Conservation (phyloP, 768 basidiomycete genomes). For the Austroboletus eburneus region DNA sequence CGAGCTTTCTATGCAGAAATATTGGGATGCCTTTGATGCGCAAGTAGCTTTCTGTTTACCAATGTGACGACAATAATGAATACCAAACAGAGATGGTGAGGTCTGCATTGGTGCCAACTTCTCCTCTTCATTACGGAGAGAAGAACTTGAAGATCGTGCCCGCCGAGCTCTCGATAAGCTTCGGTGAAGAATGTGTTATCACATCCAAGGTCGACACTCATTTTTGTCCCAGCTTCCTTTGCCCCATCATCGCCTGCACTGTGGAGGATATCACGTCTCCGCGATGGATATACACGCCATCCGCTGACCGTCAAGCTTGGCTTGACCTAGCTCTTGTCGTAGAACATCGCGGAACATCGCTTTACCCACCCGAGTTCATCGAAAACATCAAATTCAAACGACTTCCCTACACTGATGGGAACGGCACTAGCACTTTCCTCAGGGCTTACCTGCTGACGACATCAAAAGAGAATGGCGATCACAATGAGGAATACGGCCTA, state of each 20-base stretch:
- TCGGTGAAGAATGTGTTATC: conserved; percentile 4
- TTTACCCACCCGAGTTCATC: conserved; percentile 17
- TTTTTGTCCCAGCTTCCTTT: conserved; percentile 9
- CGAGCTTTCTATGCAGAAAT: conserved; percentile 10
- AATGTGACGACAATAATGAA: neutral
- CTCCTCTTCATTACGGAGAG: conserved; percentile 4
- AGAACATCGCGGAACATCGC: conserved; percentile 11
- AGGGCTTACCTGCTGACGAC: conserved; percentile 12
- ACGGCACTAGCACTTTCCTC: conserved; percentile 1
- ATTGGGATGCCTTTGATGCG: conserved; percentile 11
- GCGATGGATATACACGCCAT: conserved; percentile 21
- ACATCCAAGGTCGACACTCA: neutral
- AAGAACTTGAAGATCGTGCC: conserved; percentile 7
- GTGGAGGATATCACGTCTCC: conserved; percentile 11
- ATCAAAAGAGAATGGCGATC: neutral
- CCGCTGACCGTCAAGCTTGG: conserved; percentile 20
- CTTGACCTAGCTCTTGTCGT: conserved; percentile 17
- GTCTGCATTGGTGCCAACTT: conserved; percentile 17
- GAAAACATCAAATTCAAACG: conserved; percentile 12
- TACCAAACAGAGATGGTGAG: conserved; percentile 11
- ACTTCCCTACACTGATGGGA: conserved; percentile 14
- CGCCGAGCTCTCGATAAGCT: conserved; percentile 18
- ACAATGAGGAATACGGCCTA: conserved; percentile 11
- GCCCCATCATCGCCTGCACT: conserved; percentile 16
- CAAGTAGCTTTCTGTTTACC: conserved; percentile 1